Conservation (phyloP, 2,329 filamentous ascomycete species). For the Hansfordia pulvinata region DNA sequence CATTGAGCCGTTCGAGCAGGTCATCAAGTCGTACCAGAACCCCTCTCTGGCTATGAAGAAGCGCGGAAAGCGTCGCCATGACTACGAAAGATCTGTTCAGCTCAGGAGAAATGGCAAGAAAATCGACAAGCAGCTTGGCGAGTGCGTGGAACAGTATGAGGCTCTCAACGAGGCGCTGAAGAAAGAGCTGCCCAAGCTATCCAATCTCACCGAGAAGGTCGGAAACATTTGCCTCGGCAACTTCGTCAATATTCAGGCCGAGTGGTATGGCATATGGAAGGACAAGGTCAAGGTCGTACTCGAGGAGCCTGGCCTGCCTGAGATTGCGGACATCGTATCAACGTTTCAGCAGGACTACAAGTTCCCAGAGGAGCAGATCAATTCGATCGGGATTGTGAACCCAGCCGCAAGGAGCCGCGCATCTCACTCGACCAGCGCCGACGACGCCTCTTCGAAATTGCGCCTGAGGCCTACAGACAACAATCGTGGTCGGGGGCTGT, state of each 20-base stretch:
- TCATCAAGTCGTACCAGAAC: constrained; percentile 69
- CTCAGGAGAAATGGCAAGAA: constrained; percentile 73
- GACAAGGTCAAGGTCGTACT: constrained; percentile 70
- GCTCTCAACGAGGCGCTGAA: constrained; percentile 89
- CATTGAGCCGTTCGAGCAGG: constrained; percentile 67
- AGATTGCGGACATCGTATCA: constrained; percentile 59
- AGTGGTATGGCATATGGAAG: constrained; percentile 75
- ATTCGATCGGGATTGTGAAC: constrained; percentile 65
- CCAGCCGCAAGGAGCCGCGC: constrained; percentile 48
- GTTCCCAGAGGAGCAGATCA: constrained; percentile 58
- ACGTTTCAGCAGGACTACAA: constrained; percentile 71
- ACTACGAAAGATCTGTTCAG: constrained; percentile 72
- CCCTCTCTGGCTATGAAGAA: constrained; percentile 88
- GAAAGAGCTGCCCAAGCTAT: constrained; percentile 78
- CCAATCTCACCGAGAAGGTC: constrained; percentile 65
- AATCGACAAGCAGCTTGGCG: constrained; percentile 70
- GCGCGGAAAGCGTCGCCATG: constrained; percentile 79
- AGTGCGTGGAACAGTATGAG: constrained; percentile 78
- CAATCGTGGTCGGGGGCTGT: constrained; percentile 41
- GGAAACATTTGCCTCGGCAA: constrained; percentile 73
- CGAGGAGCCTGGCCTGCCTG: constrained; percentile 50
- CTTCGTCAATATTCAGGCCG: constrained; percentile 70
- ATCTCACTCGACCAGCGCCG: constrained; percentile 44
- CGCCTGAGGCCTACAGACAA: constrained; percentile 34
- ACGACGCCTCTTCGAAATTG: constrained; percentile 32